Evolutionary conservation across 2,329 filamentous ascomycete genomes (phyloP).

Genomic region (Alternaria alternata): DNA sequence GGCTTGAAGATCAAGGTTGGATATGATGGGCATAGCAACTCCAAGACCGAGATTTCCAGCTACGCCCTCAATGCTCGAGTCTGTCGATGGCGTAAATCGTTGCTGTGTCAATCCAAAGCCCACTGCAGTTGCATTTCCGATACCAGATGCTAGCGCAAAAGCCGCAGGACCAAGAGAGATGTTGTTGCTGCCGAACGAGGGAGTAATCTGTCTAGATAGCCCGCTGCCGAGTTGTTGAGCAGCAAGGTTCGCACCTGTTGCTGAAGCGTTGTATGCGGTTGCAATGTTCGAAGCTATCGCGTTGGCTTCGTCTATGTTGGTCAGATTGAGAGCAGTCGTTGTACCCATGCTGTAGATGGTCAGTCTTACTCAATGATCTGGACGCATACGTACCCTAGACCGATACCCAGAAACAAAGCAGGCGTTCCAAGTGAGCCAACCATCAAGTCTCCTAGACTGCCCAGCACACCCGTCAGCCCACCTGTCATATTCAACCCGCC

Average conservation of each 20-base stretch:
- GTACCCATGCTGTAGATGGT: conserved; percentile 33
- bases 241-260: conserved; percentile 35
- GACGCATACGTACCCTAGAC: conserved; percentile 32
- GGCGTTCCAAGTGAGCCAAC: conserved; percentile 31
- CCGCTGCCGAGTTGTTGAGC: conserved; percentile 40
- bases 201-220: conserved; percentile 30
- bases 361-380: conserved; percentile 1
- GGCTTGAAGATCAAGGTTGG: conserved; percentile 30
- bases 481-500: conserved; percentile 19
- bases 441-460: conserved; percentile 21
- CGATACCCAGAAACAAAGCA: conserved; percentile 42
- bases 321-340: conserved; percentile 37
- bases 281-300: conserved; percentile 31
- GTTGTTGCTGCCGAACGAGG: conserved; percentile 14
- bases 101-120: conserved; percentile 35
- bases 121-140: conserved; percentile 37
- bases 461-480: conserved; percentile 22
- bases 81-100: conserved; percentile 26
- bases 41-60: conserved; percentile 42
- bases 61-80: conserved; percentile 27
- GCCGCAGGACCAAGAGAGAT: conserved; percentile 28
- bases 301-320: conserved; percentile 24
- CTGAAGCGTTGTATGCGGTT: conserved; percentile 25
- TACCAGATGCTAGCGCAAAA: conserved; percentile 38
- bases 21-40: conserved; percentile 32